A percentile compares a stretch with the other conserved stretches of the same genome.
Evolutionary conservation across 768 basidiomycete genomes (phyloP).

Genomic region (Termitomyces sp.): DNA sequence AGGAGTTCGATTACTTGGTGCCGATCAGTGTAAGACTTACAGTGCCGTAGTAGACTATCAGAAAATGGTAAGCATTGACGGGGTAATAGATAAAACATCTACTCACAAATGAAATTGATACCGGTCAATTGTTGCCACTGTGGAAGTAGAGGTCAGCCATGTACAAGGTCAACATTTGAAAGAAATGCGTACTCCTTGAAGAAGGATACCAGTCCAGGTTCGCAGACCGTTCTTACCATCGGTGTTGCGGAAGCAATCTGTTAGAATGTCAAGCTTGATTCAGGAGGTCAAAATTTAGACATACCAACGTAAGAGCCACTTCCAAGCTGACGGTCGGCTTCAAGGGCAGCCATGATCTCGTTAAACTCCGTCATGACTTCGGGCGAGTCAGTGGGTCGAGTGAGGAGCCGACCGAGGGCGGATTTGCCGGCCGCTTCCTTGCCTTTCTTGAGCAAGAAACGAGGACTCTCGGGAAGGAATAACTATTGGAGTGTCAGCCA

Average conservation of each 20-base stretch:
- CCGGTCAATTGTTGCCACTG: constrained; percentile 71
- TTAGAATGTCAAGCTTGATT: not conserved
- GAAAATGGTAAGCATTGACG: not conserved
- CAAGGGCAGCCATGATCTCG: constrained; percentile 48
- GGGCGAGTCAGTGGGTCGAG: constrained; percentile 37
- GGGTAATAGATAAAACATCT: not conserved
- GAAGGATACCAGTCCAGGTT: constrained; percentile 76
- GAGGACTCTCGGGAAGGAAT: constrained; percentile 46
- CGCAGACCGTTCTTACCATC: constrained; percentile 60
- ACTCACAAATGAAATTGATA: constrained; percentile 49
- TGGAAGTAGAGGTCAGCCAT: constrained; percentile 1
- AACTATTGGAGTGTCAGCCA: constrained; percentile 1
- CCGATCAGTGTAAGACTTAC: constrained; percentile 14
- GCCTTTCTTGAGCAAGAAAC: constrained; percentile 71
- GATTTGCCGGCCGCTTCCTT: constrained; percentile 50
- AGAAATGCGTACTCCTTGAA: constrained; percentile 44
- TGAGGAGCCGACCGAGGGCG: constrained; percentile 62
- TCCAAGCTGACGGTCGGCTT: constrained; percentile 58
- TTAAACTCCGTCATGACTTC: constrained; percentile 50
- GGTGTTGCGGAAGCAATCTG: constrained; percentile 51
- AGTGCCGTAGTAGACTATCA: constrained; percentile 56
- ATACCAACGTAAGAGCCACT: constrained; percentile 47
- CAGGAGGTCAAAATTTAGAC: not conserved
- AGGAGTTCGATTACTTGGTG: constrained; percentile 27
- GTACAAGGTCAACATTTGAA: not conserved